Conservation (phyloP, 1,284 basidiomycete genomes). For the Mycosarcoma maydis region DNA sequence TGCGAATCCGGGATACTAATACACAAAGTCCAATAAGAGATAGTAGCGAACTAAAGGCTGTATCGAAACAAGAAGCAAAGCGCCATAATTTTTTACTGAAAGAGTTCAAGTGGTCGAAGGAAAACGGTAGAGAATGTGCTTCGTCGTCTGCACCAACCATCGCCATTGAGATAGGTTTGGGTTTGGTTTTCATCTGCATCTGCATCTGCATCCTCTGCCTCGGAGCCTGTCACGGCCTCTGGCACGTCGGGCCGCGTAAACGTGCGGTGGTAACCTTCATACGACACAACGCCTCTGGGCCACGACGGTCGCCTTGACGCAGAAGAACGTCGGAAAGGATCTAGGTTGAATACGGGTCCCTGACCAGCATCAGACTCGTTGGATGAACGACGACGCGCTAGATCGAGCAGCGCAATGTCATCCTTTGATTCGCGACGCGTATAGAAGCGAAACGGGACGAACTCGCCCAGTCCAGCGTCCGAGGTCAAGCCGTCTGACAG, state of each 20-base stretch:
- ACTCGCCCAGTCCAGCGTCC: constrained; percentile 12
- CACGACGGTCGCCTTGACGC: neutral
- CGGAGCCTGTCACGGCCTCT: constrained; percentile 12
- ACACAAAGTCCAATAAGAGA: too few relatives aligned
- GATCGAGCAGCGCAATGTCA: constrained; percentile 19
- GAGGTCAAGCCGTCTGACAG: constrained; percentile 16
- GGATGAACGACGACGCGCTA: neutral
- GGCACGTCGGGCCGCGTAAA: constrained; percentile 11
- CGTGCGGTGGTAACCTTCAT: neutral
- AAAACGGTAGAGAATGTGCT: constrained; percentile 24
- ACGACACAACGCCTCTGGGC: constrained; percentile 1
- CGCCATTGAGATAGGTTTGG: neutral
- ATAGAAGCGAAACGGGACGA: constrained; percentile 20
- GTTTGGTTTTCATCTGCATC: too few relatives aligned
- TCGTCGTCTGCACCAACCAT: constrained; percentile 27
- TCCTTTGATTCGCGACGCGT: constrained; percentile 21
- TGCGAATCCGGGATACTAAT: too few relatives aligned
- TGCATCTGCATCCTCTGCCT: neutral
- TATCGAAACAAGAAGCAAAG: too few relatives aligned
- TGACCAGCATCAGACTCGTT: neutral
- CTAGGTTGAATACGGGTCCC: constrained; percentile 15
- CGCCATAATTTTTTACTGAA: too few relatives aligned
- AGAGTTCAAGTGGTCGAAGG: too few relatives aligned
- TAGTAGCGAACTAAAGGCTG: too few relatives aligned
- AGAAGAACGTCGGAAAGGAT: constrained; percentile 6